These are phyloP conservation scores for Aspergillus tamarii DNA, from an alignment of 2,329 filamentous ascomycete species.

Conservation along the genomic window DNA sequence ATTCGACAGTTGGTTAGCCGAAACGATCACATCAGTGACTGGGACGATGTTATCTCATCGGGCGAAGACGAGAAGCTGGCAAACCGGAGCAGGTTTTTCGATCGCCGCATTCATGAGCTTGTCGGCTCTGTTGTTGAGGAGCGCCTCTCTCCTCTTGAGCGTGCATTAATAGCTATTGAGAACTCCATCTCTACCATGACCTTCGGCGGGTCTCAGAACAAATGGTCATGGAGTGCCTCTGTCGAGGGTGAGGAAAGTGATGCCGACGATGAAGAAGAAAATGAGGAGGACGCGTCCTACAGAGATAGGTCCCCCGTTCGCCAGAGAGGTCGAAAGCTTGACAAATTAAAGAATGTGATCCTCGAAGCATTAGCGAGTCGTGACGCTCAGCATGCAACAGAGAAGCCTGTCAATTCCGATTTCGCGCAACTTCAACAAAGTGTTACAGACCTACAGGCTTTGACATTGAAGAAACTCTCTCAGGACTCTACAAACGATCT, in stretches of 20 bases:
- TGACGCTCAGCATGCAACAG: conserved; percentile 31
- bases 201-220: conserved; percentile 56
- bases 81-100: conserved; percentile 83
- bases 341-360: conserved; percentile 73
- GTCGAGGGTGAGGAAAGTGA: conserved; percentile 77
- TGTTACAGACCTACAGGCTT: conserved; percentile 44
- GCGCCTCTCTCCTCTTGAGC: conserved; percentile 79
- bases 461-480: conserved; percentile 40
- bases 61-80: conserved; percentile 83
- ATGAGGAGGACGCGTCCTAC: conserved; percentile 55
- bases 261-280: conserved; percentile 86
- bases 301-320: conserved; percentile 74
- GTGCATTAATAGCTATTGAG: conserved; percentile 75
- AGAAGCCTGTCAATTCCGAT: conserved; percentile 36
- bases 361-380: conserved; percentile 66
- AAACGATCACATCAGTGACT: conserved; percentile 75
- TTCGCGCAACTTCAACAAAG: conserved; percentile 43
- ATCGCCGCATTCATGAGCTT: conserved; percentile 83
- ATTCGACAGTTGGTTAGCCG: conserved; percentile 67
- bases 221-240: conserved; percentile 65
- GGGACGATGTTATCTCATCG: conserved; percentile 84
- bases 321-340: conserved; percentile 72
- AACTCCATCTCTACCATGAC: conserved; percentile 65
- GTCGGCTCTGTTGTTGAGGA: conserved; percentile 77
- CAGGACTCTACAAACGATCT: conserved; percentile 55